phyloP scores from a whole-genome alignment of 139 green algal species.

The Astrephomene gubernaculifera region DNA sequence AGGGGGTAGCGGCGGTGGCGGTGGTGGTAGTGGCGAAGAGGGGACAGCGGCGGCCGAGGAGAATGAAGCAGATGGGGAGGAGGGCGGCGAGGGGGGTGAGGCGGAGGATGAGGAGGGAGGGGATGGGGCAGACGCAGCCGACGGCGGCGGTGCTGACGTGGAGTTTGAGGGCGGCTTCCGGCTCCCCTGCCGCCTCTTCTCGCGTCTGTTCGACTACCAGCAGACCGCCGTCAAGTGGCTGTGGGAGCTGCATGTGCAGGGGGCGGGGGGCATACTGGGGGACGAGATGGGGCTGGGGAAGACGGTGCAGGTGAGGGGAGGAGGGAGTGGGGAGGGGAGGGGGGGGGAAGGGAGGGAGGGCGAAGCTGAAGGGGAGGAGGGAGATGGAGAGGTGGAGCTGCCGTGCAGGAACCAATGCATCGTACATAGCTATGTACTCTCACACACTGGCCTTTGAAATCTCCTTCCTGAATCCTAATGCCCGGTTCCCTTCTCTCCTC shows the following conservation, averaged over 20 bases:
- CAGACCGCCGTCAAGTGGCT: conserved; percentile 95
- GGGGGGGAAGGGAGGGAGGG: not conserved
- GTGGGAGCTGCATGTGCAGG: conserved; percentile 97
- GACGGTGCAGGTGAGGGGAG: conserved; percentile 73
- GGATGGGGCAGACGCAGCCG: not conserved
- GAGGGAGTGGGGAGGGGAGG: not conserved
- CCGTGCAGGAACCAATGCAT: too few species aligned
- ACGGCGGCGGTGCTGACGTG: conserved; percentile 49
- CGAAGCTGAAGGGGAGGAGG: too few species aligned
- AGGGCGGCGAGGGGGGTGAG: not conserved
- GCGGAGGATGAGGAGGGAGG: not conserved
- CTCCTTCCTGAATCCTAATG: too few species aligned
- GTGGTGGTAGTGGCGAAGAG: not conserved
- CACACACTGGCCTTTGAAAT: too few species aligned
- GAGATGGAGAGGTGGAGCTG: too few species aligned
- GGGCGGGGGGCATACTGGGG: conserved; percentile 92
- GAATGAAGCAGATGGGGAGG: not conserved
- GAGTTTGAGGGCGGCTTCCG: conserved; percentile 79
- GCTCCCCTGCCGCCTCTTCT: conserved; percentile 65
- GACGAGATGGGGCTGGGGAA: conserved; percentile 95
- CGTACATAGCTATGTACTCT: too few species aligned
- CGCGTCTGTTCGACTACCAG: conserved; percentile 94
- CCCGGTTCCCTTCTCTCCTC: not conserved
- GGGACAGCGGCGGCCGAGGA: not conserved
- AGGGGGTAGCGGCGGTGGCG: not conserved